Percentiles rank a stretch among this genome's conserved stretches.
phyloP scores from a whole-genome alignment of 306 rosid genomes.

The Comarum palustre region DNA sequence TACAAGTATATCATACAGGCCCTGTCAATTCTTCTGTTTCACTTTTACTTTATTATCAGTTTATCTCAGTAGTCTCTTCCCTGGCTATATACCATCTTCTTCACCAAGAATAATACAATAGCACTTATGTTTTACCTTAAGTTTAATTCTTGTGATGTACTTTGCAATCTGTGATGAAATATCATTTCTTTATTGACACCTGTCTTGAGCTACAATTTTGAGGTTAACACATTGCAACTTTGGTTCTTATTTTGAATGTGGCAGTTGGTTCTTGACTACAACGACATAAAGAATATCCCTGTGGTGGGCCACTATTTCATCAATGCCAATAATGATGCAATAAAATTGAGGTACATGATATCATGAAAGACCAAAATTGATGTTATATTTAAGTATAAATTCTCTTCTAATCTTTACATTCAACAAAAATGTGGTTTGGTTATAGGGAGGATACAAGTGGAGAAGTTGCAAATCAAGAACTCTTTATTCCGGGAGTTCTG shows the following conservation, averaged over 20 bases:
- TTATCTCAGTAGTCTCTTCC: neutral
- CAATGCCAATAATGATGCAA: conserved; percentile 19
- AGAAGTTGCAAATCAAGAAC: conserved; percentile 45
- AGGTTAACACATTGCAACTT: conserved; percentile 17
- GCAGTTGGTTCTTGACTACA: conserved; percentile 71
- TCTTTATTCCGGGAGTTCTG: conserved; percentile 38
- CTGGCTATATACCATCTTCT: neutral
- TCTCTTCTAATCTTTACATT: neutral
- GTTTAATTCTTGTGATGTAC: neutral
- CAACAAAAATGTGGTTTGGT: conserved; percentile 4
- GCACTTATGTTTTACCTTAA: neutral
- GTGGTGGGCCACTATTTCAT: conserved; percentile 36
- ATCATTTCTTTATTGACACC: neutral
- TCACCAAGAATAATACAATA: neutral
- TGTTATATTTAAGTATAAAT: neutral
- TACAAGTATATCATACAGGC: neutral
- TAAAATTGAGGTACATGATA: conserved; percentile 43
- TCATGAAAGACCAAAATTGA: neutral
- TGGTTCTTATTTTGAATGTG: conserved; percentile 31
- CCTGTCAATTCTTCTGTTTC: neutral
- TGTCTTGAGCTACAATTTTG: conserved; percentile 13
- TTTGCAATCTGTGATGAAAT: neutral
- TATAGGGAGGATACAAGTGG: conserved; percentile 49
- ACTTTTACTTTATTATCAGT: too few species aligned
- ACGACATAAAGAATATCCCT: conserved; percentile 68